A percentile compares a stretch with the other conserved stretches of the same genome.
Conservation (phyloP, 192 early-diverging fungal species). For the Gonapodya sp. region DNA sequence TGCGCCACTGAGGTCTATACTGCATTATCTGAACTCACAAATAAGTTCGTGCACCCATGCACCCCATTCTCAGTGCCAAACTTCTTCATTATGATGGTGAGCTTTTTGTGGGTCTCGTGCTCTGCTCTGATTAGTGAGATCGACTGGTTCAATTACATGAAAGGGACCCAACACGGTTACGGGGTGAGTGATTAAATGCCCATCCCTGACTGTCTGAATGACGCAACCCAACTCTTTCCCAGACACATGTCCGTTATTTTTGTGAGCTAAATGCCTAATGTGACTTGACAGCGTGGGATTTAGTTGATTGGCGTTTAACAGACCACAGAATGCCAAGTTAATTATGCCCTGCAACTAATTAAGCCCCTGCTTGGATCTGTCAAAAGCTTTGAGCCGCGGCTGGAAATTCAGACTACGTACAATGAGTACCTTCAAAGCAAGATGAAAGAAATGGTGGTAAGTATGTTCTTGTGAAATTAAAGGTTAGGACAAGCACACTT, state of each 20-base stretch:
- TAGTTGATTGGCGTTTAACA: neutral
- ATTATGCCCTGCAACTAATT: neutral
- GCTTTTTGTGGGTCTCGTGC: too few relatives aligned
- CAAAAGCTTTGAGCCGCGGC: neutral
- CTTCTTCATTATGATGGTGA: neutral
- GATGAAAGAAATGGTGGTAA: neutral
- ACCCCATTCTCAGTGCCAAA: too few relatives aligned
- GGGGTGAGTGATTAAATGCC: too few relatives aligned
- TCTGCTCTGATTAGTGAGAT: too few relatives aligned
- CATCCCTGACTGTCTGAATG: too few relatives aligned
- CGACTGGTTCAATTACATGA: too few relatives aligned
- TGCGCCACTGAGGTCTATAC: too few relatives aligned
- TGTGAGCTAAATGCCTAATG: neutral
- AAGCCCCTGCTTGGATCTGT: neutral
- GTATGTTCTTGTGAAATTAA: neutral
- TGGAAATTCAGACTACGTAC: neutral
- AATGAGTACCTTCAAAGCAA: neutral
- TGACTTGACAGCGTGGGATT: neutral
- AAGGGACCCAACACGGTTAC: neutral
- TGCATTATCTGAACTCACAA: too few relatives aligned
- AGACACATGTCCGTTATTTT: neutral
- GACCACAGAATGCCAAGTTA: neutral
- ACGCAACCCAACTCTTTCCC: too few relatives aligned
- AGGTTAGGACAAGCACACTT: too few relatives aligned
- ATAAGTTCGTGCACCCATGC: too few relatives aligned